phyloP scores from a whole-genome alignment of 768 basidiomycete species.

The Leccinum truebloodii region DNA sequence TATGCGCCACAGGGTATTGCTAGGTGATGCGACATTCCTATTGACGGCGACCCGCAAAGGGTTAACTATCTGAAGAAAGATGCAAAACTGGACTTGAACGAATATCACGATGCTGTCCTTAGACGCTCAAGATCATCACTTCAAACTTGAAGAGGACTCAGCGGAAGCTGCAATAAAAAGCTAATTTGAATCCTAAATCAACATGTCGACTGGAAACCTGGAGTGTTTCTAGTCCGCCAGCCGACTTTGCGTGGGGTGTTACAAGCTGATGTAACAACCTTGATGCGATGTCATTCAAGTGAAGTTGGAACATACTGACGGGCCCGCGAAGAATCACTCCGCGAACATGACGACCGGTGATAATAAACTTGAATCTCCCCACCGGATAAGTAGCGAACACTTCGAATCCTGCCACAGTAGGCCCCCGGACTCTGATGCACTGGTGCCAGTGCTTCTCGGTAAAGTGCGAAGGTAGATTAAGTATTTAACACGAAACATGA shows the following conservation, averaged over 20 bases:
- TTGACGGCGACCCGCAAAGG: not conserved
- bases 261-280: not conserved
- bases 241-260: not conserved
- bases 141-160: not conserved
- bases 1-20: not conserved
- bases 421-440: not conserved
- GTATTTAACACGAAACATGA: no score
- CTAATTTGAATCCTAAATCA: not conserved
- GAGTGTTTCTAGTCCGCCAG: not conserved
- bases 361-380: not conserved
- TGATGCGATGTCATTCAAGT: not conserved
- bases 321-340: not conserved
- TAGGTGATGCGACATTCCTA: not conserved
- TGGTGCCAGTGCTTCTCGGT: not conserved
- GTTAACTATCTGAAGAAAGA: not conserved
- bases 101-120: not conserved
- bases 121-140: not conserved
- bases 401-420: not conserved
- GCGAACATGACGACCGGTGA: not conserved
- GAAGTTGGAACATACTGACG: not conserved
- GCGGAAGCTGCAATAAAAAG: not conserved
- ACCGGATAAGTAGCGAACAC: not conserved
- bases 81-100: not conserved
- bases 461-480: not conserved
- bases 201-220: not conserved